Base-by-base conservation (phyloP, 176 grass and related monocot genomes). In the Lolium perenne region DNA sequence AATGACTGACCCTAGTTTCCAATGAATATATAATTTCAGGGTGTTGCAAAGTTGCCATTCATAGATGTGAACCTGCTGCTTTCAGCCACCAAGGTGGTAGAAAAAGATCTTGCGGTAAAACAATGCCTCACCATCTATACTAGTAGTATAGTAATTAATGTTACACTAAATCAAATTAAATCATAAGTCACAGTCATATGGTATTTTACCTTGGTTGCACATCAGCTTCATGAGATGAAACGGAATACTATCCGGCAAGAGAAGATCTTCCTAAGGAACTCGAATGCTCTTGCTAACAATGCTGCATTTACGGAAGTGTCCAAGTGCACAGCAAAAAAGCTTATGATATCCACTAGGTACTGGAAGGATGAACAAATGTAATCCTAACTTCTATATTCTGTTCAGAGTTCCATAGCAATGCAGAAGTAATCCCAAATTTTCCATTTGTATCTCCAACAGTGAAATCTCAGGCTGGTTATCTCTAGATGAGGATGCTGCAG, bases 11-110 rank as follows among this genome's bases (percentile, higher is more conserved):
- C 21, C 15, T 83, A 60, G 15, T 83, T 67, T 76, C 78, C 54
- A 13, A 22, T 43, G 13, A 59, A 79, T 18, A 58, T 7, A 43
- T 72, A 82, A 10, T 78, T 84, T 72, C 72, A 92, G 87, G 82
- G 81, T 10, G 78, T 86, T 57, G 46, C 67, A 2, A 85, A 87
- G 62, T 79, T 94, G 17, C 90, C 92, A 48, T 94, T 92, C 70
- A 92, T 94, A 38, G 72, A 92, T 55, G 90, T 81, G 57, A 76
- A 90, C 13, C 50, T 80, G 47, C 41, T 94, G 10, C 50, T 88
- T 74, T 89, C 73, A 12, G 82, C 82, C 9, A 94, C 92, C 0
- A 88, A 82, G 46, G 58, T 15, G 0, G 74, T 80, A 40, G 92
- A 94, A 35, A 85, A 72, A 1, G 61, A 92, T 15, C 87, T 94